phyloP scores from a whole-genome alignment of 805 yeast genomes.

The Candida glaebosa region DNA sequence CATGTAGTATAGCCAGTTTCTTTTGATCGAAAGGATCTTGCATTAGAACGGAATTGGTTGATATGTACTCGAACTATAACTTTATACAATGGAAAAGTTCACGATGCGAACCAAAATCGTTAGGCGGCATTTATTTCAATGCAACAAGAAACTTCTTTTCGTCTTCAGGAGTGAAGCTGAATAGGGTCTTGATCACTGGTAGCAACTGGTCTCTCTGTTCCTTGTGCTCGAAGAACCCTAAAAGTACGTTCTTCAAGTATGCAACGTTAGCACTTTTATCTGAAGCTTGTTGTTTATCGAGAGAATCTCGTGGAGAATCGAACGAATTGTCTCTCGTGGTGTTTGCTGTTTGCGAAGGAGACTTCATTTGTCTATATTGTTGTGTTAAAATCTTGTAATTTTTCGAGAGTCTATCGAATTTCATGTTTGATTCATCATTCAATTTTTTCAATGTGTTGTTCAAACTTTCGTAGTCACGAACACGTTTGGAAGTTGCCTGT shows the following conservation, averaged over 20 bases:
- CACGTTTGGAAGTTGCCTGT: conserved; percentile 45
- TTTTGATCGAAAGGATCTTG: conserved; percentile 65
- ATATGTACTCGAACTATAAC: neutral
- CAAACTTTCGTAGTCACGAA: conserved; percentile 53
- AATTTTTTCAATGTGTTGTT: conserved; percentile 53
- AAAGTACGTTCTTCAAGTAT: conserved; percentile 82
- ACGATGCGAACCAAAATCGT: conserved; percentile 3
- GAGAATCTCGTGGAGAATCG: neutral
- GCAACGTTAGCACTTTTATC: conserved; percentile 41
- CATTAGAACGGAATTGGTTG: conserved; percentile 16
- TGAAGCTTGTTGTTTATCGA: conserved; percentile 7
- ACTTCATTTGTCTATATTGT: conserved; percentile 45
- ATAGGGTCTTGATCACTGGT: conserved; percentile 78
- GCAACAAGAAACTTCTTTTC: conserved; percentile 68
- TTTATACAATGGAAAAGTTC: conserved; percentile 1
- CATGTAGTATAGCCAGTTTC: conserved; percentile 51
- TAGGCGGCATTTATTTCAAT: conserved; percentile 23
- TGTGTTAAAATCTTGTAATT: conserved; percentile 63
- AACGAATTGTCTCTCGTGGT: conserved; percentile 4
- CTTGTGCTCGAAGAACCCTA: conserved; percentile 86
- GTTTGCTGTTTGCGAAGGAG: conserved; percentile 1
- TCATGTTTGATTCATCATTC: conserved; percentile 65
- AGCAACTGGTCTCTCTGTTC: conserved; percentile 85
- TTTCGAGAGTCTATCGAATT: conserved; percentile 65
- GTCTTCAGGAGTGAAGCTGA: conserved; percentile 67